Base-by-base conservation (phyloP, 176 grass and related monocot genomes). In the Aegilops longissima region DNA sequence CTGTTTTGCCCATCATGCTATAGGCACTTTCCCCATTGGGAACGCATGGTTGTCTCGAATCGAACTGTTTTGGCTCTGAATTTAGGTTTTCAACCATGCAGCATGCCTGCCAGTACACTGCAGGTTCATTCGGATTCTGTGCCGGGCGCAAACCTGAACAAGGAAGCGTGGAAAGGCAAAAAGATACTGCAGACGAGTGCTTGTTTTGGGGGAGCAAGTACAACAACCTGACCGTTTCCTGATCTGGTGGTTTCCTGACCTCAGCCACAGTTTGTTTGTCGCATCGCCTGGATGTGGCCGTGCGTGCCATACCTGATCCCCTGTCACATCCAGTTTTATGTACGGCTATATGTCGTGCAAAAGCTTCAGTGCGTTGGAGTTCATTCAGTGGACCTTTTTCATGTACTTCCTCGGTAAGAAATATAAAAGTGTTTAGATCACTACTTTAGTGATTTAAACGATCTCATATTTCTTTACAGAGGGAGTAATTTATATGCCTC, bases 171-270 rank as follows among this genome's bases (percentile, higher is more conserved):
- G 54, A 40, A 78, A 83, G 73, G n/a, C 51, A 12, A 83, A 73
- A 73, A 8, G 42, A 18, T 38, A 33, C 79, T 21, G 79, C 9
- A 27, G 16, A 24, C 40, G 23, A 6, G 34, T 79, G 66, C 65
- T 27, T 16, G 61, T 69, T 83, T 66, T 40, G 54, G 56, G 30
- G 84, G 79, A 79, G 61, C 84, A 73, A 58, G 80, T 79, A 65
- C 88, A 78, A 29, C 84, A 65, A 9, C 78, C 83, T 61, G 70
- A 8, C 81, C 3, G 52, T 73, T 73, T 73, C 23, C 23, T 64
- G 62, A 54, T 54, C 7, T 59, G 39, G 27, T 82, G 23, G 54
- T 27, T 52, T 49, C 8, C 59, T 89, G 34, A 76, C 36, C 38
- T 71, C 35, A 77, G 70, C 47, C 61, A 62, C 16, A 18, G 51